phyloP scores from a whole-genome alignment of 1,139 yeast species.

The Wickerhamomyces sp. region DNA sequence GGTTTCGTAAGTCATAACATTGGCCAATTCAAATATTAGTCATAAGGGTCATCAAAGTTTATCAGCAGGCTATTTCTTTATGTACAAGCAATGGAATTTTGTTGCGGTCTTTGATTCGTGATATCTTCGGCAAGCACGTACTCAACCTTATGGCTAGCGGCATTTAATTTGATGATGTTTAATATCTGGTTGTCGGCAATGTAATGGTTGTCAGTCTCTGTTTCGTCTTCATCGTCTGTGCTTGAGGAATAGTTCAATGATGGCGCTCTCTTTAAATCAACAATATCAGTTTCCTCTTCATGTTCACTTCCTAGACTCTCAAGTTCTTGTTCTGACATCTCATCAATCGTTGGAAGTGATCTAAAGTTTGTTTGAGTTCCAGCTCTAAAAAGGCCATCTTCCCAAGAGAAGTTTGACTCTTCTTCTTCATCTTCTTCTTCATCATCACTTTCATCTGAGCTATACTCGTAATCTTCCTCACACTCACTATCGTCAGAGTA shows the following conservation, averaged over 20 bases:
- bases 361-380: slow-evolving; percentile 11
- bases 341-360: slow-evolving; percentile 17
- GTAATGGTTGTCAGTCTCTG: slow-evolving; percentile 6
- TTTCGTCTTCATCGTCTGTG: slow-evolving; percentile 16
- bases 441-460: slow-evolving; percentile 5
- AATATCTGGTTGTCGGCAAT: no score
- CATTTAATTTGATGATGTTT: no score
- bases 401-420: slow-evolving; percentile 3
- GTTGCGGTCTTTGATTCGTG: neutral
- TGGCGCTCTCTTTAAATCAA: slow-evolving; percentile 18
- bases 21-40: no score
- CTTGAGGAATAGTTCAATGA: slow-evolving; percentile 17
- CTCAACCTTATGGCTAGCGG: no score
- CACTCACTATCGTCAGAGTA: neutral
- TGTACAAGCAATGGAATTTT: no score
- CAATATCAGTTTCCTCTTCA: slow-evolving; percentile 16
- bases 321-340: slow-evolving; percentile 14
- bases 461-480: slow-evolving; percentile 2
- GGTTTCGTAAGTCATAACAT: no score
- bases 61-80: neutral
- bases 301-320: slow-evolving; percentile 11
- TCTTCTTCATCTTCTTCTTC: slow-evolving; percentile 6
- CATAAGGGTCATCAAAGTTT: neutral
- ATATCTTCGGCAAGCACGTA: no score
- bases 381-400: slow-evolving; percentile 2